Percentiles rank a stretch among this genome's conserved stretches.
Evolutionary conservation across 2,329 filamentous ascomycete genomes (phyloP).

Genomic region (Pezicula carpinea): DNA sequence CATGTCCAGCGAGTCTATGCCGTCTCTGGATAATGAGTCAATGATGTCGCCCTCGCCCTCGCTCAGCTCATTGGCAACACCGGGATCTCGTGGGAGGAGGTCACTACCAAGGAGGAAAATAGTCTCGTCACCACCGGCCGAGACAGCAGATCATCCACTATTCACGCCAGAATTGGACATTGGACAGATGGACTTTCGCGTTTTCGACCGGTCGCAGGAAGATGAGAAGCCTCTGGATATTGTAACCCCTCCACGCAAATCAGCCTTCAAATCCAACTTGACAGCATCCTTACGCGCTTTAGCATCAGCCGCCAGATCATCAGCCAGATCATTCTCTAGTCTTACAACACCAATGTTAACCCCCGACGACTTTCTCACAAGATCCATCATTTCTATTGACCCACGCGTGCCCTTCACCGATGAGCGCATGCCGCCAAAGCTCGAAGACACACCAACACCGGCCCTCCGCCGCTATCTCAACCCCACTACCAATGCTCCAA

Average conservation of each 20-base stretch:
- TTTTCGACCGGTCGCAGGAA: slow-evolving; percentile 31
- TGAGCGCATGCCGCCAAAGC: slow-evolving; percentile 57
- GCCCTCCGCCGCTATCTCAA: slow-evolving; percentile 65
- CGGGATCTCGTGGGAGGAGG: slow-evolving; percentile 33
- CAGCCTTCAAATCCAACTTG: slow-evolving; percentile 63
- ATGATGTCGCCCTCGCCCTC: slow-evolving; percentile 32
- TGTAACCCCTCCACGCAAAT: slow-evolving; percentile 21
- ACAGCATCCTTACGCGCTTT: slow-evolving; percentile 62
- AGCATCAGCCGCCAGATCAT: slow-evolving; percentile 39
- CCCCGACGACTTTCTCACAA: slow-evolving; percentile 61
- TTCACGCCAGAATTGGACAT: slow-evolving; percentile 34
- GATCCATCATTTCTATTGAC: slow-evolving; percentile 64
- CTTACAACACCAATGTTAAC: slow-evolving; percentile 61
- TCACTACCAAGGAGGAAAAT: slow-evolving; percentile 46
- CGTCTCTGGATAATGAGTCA: slow-evolving; percentile 51
- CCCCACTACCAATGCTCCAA: slow-evolving; percentile 48
- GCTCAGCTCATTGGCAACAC: slow-evolving; percentile 22
- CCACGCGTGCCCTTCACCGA: slow-evolving; percentile 63
- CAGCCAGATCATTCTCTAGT: slow-evolving; percentile 57
- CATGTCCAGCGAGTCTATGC: slow-evolving; percentile 56
- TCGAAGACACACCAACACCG: slow-evolving; percentile 61
- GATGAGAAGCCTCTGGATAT: slow-evolving; percentile 10
- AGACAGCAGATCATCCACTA: slow-evolving; percentile 47
- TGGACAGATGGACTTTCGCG: slow-evolving; percentile 45
- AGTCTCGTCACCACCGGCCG: slow-evolving; percentile 50